Conservation (phyloP, 768 basidiomycete genomes). For the Collybia sordida region DNA sequence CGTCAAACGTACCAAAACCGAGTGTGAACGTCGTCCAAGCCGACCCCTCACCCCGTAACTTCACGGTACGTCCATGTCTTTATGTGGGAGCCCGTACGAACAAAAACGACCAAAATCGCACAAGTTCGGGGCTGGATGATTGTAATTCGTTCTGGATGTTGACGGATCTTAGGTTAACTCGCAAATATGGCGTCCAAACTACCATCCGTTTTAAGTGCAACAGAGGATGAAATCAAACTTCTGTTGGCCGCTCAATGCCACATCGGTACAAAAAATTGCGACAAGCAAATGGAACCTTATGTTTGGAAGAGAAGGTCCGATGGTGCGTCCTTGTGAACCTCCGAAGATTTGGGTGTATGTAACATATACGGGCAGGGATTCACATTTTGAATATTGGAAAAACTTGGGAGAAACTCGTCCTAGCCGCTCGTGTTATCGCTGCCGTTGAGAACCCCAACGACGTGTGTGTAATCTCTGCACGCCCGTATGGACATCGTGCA, state of each 20-base stretch:
- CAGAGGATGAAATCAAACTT: constrained; percentile 96
- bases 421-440: constrained; percentile 97
- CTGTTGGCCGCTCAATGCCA: constrained; percentile 95
- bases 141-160: constrained; percentile 33
- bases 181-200: constrained; percentile 80
- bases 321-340: constrained; percentile 54
- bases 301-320: constrained; percentile 96
- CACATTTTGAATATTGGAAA: constrained; percentile 98
- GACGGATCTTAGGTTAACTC: constrained; percentile 28
- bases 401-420: constrained; percentile 99
- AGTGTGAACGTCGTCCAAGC: constrained; percentile 46
- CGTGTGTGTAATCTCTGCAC: constrained; percentile 96
- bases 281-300: constrained; percentile 98
- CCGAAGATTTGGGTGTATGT: constrained; percentile 5
- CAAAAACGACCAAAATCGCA: constrained; percentile 31
- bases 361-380: constrained; percentile 60
- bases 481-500: constrained; percentile 98
- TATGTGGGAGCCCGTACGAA: constrained; percentile 15
- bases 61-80: constrained; percentile 41
- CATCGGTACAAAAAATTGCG: constrained; percentile 98
- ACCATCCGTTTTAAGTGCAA: constrained; percentile 88
- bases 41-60: constrained; percentile 40
- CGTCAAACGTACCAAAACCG: constrained; percentile 36
- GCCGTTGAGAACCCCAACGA: constrained; percentile 98
- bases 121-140: constrained; percentile 43